A percentile compares a stretch with the other conserved stretches of the same genome.
Conservation (phyloP, 768 basidiomycete genomes). For the Boletus sp. region DNA sequence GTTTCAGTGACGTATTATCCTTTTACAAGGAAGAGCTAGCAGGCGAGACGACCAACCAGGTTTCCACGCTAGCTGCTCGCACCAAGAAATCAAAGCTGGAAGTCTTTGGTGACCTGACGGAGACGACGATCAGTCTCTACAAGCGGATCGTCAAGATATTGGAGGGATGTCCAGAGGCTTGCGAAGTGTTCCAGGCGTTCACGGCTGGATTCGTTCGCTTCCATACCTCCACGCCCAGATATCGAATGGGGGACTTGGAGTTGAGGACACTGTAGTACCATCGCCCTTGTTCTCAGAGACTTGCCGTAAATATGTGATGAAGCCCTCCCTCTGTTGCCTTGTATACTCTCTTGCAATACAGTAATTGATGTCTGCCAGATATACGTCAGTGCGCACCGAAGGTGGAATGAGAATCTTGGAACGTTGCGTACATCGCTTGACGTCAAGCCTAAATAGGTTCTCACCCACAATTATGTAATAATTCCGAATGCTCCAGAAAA, state of each 20-base stretch:
- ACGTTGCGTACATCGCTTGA: too few relatives aligned
- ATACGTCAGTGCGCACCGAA: too few relatives aligned
- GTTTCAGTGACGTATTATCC: background rate
- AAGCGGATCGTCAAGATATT: constrained; percentile 21
- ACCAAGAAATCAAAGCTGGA: background rate
- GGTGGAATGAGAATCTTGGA: too few relatives aligned
- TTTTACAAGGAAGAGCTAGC: background rate
- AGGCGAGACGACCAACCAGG: background rate
- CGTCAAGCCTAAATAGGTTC: too few relatives aligned
- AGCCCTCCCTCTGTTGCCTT: too few relatives aligned
- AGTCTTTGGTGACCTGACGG: background rate
- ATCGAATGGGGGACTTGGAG: constrained; percentile 15
- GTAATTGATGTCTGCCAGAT: too few relatives aligned
- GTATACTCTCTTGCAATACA: too few relatives aligned
- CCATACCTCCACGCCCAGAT: constrained; percentile 19
- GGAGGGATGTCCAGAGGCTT: constrained; percentile 1
- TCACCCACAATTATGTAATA: too few relatives aligned
- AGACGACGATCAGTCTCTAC: background rate
- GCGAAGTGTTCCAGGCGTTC: constrained; percentile 1
- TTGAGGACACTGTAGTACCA: background rate
- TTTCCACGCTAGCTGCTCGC: background rate
- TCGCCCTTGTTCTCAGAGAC: too few relatives aligned
- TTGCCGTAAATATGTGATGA: too few relatives aligned
- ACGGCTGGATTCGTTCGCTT: constrained; percentile 16
- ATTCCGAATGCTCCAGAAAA: too few relatives aligned